phyloP scores from a whole-genome alignment of 2,329 filamentous ascomycete species.

The Penicillium sclerotigenum region DNA sequence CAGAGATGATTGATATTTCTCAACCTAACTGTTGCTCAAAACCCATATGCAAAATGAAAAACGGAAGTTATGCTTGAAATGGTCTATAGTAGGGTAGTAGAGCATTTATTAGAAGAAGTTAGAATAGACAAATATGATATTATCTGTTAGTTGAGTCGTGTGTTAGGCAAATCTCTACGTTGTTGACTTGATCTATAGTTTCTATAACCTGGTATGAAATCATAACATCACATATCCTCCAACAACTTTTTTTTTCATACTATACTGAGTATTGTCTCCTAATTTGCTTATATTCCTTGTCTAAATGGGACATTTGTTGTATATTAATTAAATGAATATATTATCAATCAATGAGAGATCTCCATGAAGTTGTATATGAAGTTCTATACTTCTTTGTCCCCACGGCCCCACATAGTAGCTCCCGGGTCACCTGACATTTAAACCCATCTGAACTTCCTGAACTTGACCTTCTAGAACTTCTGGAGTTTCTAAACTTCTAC shows the following conservation, averaged over 20 bases:
- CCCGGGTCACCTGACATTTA: constrained; percentile 3
- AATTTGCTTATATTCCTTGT: too few relatives aligned
- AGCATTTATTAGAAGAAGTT: too few relatives aligned
- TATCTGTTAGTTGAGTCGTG: too few relatives aligned
- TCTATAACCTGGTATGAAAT: not conserved
- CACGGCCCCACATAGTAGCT: constrained; percentile 13
- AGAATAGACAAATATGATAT: not conserved
- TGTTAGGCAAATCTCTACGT: not conserved
- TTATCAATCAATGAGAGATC: not conserved
- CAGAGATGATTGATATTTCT: not conserved
- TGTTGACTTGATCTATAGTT: not conserved
- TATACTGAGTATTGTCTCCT: not conserved
- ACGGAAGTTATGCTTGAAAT: not conserved
- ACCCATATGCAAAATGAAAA: not conserved
- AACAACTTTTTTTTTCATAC: not conserved
- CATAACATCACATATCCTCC: not conserved
- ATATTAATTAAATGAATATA: not conserved
- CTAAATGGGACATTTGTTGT: too few relatives aligned
- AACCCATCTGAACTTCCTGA: not conserved
- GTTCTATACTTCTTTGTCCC: constrained; percentile 1
- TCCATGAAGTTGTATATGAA: not conserved
- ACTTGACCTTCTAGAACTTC: not conserved
- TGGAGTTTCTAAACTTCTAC: not conserved
- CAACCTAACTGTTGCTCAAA: not conserved
- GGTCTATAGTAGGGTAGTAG: not conserved